A percentile compares a stretch with the other conserved stretches of the same genome.
These are phyloP conservation scores for Stephania japonica DNA, from an alignment of 164 flowering plant species.

Conservation along the genomic window DNA sequence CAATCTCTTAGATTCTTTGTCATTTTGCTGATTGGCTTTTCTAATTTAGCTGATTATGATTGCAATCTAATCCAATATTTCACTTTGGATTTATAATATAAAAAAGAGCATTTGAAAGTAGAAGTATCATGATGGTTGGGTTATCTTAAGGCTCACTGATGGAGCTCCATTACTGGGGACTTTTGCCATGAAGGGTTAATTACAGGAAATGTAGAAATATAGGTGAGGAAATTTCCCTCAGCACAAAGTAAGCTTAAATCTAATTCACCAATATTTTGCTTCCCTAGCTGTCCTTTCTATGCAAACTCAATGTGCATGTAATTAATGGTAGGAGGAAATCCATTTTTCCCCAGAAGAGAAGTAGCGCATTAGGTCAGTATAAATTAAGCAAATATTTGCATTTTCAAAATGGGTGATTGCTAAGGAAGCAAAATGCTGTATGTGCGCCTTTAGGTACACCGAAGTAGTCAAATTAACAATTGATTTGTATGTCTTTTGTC, in stretches of 20 bases:
- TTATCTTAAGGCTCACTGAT: neutral
- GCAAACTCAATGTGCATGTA: neutral
- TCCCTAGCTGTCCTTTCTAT: neutral
- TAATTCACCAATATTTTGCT: neutral
- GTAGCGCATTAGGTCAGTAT: no score
- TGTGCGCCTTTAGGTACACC: no score
- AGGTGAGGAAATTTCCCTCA: neutral
- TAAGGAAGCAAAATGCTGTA: no score
- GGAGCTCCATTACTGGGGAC: neutral
- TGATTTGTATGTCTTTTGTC: no score
- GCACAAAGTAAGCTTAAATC: neutral
- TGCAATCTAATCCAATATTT: neutral
- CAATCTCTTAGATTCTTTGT: neutral
- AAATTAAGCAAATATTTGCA: no score
- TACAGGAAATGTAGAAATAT: no score
- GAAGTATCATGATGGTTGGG: neutral
- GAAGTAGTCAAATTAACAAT: no score
- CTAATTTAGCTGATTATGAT: neutral
- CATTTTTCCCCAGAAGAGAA: neutral
- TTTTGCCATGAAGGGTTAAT: no score
- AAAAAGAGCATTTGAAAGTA: constrained; percentile 1
- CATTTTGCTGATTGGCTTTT: neutral
- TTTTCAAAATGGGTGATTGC: no score
- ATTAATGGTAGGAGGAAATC: neutral
- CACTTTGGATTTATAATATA: neutral